These are phyloP conservation scores for Globisporangium cystogenes DNA, from an alignment of 352 stramenopile species.

Conservation along the genomic window DNA sequence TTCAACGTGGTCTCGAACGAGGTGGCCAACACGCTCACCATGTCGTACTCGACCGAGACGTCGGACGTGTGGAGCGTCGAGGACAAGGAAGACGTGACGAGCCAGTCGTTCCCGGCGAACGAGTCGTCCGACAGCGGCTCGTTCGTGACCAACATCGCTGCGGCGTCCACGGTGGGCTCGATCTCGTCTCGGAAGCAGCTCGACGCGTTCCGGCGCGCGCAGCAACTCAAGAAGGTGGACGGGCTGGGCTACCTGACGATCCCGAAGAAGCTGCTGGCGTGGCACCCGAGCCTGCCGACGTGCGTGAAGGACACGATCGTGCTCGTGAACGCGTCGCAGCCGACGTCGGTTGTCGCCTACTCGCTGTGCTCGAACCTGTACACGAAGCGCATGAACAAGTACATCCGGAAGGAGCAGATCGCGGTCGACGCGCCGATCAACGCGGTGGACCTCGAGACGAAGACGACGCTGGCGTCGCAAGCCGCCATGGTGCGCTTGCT, in stretches of 20 bases:
- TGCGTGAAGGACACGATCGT: conserved; percentile 70
- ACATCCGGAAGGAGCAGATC: conserved; percentile 55
- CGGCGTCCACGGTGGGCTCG: conserved; percentile 61
- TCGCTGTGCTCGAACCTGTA: conserved; percentile 83
- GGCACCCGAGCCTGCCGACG: conserved; percentile 70
- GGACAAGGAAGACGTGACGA: conserved; percentile 56
- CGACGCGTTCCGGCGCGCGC: conserved; percentile 55
- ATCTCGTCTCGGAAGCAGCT: conserved; percentile 53
- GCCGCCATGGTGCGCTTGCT: conserved; percentile 59
- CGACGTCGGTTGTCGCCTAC: conserved; percentile 82
- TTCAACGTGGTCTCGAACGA: conserved; percentile 68
- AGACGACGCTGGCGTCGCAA: conserved; percentile 11
- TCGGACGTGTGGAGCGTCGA: conserved; percentile 60
- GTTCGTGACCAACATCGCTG: conserved; percentile 23
- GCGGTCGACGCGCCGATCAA: conserved; percentile 27
- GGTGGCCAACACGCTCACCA: conserved; percentile 64
- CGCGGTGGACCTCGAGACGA: conserved; percentile 18
- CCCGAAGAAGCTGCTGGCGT: conserved; percentile 72
- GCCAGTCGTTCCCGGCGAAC: conserved; percentile 59
- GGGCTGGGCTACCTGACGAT: conserved; percentile 68
- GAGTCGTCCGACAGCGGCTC: conserved; percentile 37
- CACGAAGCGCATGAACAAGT: conserved; percentile 65
- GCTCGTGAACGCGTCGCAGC: conserved; percentile 73
- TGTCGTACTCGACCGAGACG: conserved; percentile 25
- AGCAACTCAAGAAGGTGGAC: conserved; percentile 58